Percentiles rank a stretch among this genome's conserved stretches.
Evolutionary conservation across 2,329 filamentous ascomycete genomes (phyloP).

Genomic region (Talaromyces atroroseus): DNA sequence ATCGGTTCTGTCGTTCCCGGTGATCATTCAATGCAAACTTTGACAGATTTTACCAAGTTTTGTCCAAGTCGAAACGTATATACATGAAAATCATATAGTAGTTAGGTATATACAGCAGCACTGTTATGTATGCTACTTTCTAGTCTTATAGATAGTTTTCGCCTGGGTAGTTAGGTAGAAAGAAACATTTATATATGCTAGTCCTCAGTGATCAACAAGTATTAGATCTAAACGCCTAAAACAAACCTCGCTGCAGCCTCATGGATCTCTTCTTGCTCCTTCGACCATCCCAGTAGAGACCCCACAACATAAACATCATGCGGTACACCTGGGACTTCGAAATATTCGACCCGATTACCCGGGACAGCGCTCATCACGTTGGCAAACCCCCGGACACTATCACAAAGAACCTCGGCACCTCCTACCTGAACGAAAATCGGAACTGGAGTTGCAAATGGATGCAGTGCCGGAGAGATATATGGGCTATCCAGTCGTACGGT

Average conservation of each 20-base stretch:
- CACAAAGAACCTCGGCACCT: slow-evolving; percentile 11
- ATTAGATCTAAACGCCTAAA: too few species aligned
- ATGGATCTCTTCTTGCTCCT: slow-evolving; percentile 13
- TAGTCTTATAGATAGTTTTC: too few species aligned
- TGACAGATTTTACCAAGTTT: not conserved
- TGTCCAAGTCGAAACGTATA: too few species aligned
- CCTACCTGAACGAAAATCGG: slow-evolving; percentile 4
- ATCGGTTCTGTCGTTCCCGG: not conserved
- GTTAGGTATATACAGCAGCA: too few species aligned
- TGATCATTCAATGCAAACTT: not conserved
- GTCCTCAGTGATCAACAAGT: too few species aligned
- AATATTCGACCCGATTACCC: slow-evolving; percentile 12
- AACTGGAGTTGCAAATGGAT: slow-evolving; percentile 3
- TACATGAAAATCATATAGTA: too few species aligned
- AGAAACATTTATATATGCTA: too few species aligned
- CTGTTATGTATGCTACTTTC: too few species aligned
- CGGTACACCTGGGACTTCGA: slow-evolving; percentile 14
- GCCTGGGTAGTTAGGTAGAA: too few species aligned
- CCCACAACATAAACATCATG: slow-evolving; percentile 19
- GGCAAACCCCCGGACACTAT: slow-evolving; percentile 11
- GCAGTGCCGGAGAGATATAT: not conserved
- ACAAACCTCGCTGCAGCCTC: not conserved
- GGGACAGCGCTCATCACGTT: not conserved
- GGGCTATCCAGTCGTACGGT: not conserved
- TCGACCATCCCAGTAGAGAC: slow-evolving; percentile 15